Base-by-base conservation (phyloP, 768 basidiomycete genomes). In the Phylloporus sp. region DNA sequence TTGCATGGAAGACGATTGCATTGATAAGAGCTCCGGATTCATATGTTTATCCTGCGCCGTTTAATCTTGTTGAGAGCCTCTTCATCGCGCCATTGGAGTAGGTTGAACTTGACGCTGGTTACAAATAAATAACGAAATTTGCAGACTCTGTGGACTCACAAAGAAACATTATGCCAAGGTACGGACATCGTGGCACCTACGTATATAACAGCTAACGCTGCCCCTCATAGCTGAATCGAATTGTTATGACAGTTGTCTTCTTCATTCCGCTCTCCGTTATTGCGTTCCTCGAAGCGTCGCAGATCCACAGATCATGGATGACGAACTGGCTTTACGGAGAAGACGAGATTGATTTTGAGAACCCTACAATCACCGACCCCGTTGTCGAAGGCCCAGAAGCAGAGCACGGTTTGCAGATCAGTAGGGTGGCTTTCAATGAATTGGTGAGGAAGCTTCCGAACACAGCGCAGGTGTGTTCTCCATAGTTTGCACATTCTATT, bases 1-100 rank as follows among this genome's bases (percentile, higher is more conserved):
- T 91, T 63, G 90, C 94, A 3, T 74, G 76, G 56, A 95, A 95
- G 71, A 87, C 91, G 4, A 65, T 90, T 37, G 76, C 77, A 13
- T 87, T 90, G 89, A 86, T 90, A 48, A 71, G 90, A 38, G 89
- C 90, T 1, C 90, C 90, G 5, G 89, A 91, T 66, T 77, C 79
- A n/a, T 75, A 59, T 58, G 71, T 90, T 40, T 94, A 92, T 63
- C 90, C 91, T 26, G 88, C 93, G 0, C 94, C 94, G 2, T 94
- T 95, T 74, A 96, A 95, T 63, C 70, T 96, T 22, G 68, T 94
- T 50, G 94, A 97, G 67, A 70, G 74, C 1, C 63, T 91, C 60
- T 68, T 95, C 23, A 71, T 95, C 47, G 88, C 82, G 2, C 94
- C 94, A 15, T 73, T 90, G 40, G 93, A 95, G 91, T 95, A 57